These are phyloP conservation scores for Trichosporon sp. DNA, from an alignment of 1,284 basidiomycete species.

Conservation along the genomic window DNA sequence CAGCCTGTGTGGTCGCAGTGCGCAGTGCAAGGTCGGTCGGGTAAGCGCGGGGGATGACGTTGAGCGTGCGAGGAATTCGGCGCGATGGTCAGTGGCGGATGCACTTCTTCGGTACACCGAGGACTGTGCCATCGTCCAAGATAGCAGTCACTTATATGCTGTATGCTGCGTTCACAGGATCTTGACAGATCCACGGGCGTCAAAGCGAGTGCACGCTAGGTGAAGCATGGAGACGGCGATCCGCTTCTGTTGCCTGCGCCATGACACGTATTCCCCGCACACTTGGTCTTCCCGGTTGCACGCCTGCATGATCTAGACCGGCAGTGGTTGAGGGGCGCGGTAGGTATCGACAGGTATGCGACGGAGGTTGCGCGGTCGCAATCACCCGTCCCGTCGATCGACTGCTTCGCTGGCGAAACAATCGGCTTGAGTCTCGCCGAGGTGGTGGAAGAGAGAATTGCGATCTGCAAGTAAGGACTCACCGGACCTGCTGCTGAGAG, in stretches of 20 bases:
- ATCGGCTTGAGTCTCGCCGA: background rate
- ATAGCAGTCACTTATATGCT: background rate
- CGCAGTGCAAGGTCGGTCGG: background rate
- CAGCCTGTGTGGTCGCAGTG: background rate
- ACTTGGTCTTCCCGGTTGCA: too few relatives aligned
- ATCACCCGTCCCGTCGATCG: background rate
- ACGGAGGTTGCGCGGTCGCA: background rate
- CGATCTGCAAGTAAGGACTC: background rate
- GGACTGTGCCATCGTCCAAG: too few relatives aligned
- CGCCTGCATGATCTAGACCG: background rate
- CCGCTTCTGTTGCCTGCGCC: background rate
- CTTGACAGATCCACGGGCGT: background rate
- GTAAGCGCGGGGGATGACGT: background rate
- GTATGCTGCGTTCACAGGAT: background rate
- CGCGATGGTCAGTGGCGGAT: background rate
- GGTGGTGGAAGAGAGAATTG: background rate
- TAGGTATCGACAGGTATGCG: background rate
- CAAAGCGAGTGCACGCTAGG: background rate
- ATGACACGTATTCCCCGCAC: background rate
- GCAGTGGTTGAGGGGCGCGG: background rate
- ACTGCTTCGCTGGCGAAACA: background rate
- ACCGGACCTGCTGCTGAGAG: slow-evolving; percentile 10
- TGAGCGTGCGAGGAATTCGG: background rate
- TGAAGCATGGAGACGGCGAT: background rate
- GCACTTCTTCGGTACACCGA: too few relatives aligned